Evolutionary conservation across 495 filamentous ascomycete species (phyloP).

Genomic region (Penicillium malachiteum): DNA sequence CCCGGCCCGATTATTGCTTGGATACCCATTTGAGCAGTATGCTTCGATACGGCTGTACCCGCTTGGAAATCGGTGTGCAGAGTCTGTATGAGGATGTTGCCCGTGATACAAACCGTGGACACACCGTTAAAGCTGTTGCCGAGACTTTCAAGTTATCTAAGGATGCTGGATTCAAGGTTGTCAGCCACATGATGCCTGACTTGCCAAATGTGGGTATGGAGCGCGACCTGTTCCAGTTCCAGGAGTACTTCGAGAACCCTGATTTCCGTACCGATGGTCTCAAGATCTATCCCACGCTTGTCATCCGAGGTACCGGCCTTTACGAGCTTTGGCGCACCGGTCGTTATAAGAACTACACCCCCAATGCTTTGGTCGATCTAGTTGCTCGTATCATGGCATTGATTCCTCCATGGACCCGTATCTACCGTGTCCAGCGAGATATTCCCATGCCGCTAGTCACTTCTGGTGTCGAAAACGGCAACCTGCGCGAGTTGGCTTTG

Average conservation of each 20-base stretch:
- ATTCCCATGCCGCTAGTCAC: slow-evolving; percentile 99
- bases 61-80: slow-evolving; percentile 92
- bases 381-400: slow-evolving; percentile 93
- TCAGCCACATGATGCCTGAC: slow-evolving; percentile 99
- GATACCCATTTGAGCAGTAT: slow-evolving; percentile 89
- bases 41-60: slow-evolving; percentile 94
- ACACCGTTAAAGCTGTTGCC: slow-evolving; percentile 90
- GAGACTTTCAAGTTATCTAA: slow-evolving; percentile 95
- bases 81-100: slow-evolving; percentile 98
- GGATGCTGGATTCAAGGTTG: slow-evolving; percentile 97
- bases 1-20: slow-evolving; percentile 92
- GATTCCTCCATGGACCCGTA: slow-evolving; percentile 95
- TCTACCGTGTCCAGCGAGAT: slow-evolving; percentile 97
- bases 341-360: slow-evolving; percentile 96
- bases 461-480: slow-evolving; percentile 95
- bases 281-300: slow-evolving; percentile 97
- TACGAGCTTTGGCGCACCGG: slow-evolving; percentile 98
- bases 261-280: slow-evolving; percentile 96
- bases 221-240: slow-evolving; percentile 92
- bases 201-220: slow-evolving; percentile 98
- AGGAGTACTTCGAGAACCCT: slow-evolving; percentile 96
- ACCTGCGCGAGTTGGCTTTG: slow-evolving; percentile 87
- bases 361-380: slow-evolving; percentile 91
- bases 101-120: slow-evolving; percentile 92
- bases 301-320: slow-evolving; percentile 93